phyloP scores from a whole-genome alignment of 2,329 filamentous ascomycete species.

The Aspergillus sojae region DNA sequence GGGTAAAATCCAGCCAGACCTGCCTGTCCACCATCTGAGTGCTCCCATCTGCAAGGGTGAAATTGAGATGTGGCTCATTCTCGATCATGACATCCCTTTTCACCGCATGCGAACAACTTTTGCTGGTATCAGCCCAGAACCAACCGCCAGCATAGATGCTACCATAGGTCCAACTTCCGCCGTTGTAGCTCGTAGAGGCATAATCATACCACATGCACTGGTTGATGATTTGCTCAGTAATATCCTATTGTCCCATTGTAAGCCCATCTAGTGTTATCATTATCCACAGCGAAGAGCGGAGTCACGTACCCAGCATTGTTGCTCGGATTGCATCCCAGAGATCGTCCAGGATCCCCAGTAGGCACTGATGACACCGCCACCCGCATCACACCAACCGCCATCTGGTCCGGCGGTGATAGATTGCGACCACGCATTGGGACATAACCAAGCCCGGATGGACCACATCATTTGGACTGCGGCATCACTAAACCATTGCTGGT shows the following conservation, averaged over 20 bases:
- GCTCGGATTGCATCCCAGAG: slow-evolving; percentile 10
- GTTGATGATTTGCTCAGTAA: slow-evolving; percentile 15
- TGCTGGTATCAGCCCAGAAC: slow-evolving; percentile 14
- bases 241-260: slow-evolving; percentile 1
- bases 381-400: slow-evolving; percentile 12
- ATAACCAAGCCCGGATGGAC: slow-evolving; percentile 14
- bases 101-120: slow-evolving; percentile 9
- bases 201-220: slow-evolving; percentile 16
- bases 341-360: slow-evolving; percentile 11
- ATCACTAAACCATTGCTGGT: slow-evolving; percentile 11
- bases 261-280: not conserved
- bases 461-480: slow-evolving; percentile 15
- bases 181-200: slow-evolving; percentile 10
- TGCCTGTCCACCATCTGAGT: slow-evolving; percentile 5
- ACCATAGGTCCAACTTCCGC: slow-evolving; percentile 10
- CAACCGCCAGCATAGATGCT: slow-evolving; percentile 13
- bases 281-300: not conserved
- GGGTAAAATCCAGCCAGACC: slow-evolving; percentile 10
- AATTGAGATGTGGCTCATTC: slow-evolving; percentile 2
- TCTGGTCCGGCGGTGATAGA: slow-evolving; percentile 8
- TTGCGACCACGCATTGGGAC: slow-evolving; percentile 12
- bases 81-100: slow-evolving; percentile 5
- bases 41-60: slow-evolving; percentile 13
- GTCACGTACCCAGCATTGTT: slow-evolving; percentile 12
- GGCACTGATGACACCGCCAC: slow-evolving; percentile 8